Percentiles rank a stretch among this genome's conserved stretches.
phyloP scores from a whole-genome alignment of 805 yeast species.

The Wickerhamomyces rabaulensis region DNA sequence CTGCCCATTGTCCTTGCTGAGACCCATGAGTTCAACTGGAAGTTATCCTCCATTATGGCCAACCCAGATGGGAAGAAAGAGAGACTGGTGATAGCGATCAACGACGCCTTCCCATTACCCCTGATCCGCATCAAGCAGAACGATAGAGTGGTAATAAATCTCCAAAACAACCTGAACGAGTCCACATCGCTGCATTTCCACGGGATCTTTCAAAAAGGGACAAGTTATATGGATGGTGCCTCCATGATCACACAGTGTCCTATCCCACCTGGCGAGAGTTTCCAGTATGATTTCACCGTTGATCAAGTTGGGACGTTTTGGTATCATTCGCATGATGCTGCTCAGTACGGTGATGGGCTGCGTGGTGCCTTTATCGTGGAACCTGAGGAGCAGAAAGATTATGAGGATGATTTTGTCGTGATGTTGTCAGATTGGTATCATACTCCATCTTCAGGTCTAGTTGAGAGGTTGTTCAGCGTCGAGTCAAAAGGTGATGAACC shows the following conservation, averaged over 20 bases:
- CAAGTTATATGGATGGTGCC: slow-evolving; percentile 87
- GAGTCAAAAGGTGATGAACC: slow-evolving; percentile 43
- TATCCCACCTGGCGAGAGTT: slow-evolving; percentile 69
- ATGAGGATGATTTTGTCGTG: slow-evolving; percentile 43
- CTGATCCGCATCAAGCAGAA: slow-evolving; percentile 68
- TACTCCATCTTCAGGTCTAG: slow-evolving; percentile 29
- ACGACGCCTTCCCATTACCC: slow-evolving; percentile 79
- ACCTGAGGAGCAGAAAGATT: slow-evolving; percentile 37
- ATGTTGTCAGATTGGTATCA: slow-evolving; percentile 48
- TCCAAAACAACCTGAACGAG: slow-evolving; percentile 67
- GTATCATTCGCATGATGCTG: slow-evolving; percentile 93
- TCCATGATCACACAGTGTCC: slow-evolving; percentile 88
- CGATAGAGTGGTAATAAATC: slow-evolving; percentile 67
- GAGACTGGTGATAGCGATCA: slow-evolving; percentile 39
- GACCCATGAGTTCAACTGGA: slow-evolving; percentile 61
- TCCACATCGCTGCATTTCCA: slow-evolving; percentile 86
- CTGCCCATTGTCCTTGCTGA: slow-evolving; percentile 1
- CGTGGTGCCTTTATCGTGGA: slow-evolving; percentile 75
- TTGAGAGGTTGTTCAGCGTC: slow-evolving; percentile 34
- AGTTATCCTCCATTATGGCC: slow-evolving; percentile 52
- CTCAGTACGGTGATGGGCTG: slow-evolving; percentile 94
- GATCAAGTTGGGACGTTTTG: slow-evolving; percentile 86
- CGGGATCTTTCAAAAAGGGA: slow-evolving; percentile 74
- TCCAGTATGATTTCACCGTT: slow-evolving; percentile 84
- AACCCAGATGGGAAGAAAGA: slow-evolving; percentile 35